These are phyloP conservation scores for Chytridium lagenaria DNA, from an alignment of 371 early-diverging fungal genomes.

Conservation along the genomic window DNA sequence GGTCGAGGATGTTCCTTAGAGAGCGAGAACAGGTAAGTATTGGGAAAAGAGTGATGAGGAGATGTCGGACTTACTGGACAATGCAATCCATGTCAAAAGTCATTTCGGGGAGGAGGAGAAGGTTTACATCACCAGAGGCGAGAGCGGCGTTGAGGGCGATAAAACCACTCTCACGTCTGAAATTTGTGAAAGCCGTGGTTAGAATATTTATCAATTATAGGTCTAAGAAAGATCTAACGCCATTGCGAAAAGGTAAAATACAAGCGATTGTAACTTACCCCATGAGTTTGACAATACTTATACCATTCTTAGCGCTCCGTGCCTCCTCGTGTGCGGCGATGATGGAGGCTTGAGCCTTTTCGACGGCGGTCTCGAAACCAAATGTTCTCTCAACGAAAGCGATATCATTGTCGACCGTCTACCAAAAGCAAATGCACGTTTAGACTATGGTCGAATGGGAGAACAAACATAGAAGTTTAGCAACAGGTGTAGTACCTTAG, in stretches of 20 bases:
- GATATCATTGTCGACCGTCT: conserved; percentile 45
- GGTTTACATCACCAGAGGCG: conserved; percentile 43
- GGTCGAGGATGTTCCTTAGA: conserved; percentile 20
- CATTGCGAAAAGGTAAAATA: too few species aligned
- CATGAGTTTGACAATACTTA: conserved; percentile 50
- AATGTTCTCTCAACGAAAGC: conserved; percentile 42
- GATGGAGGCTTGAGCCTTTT: conserved; percentile 34
- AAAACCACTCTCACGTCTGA: conserved; percentile 41
- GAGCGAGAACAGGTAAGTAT: neutral
- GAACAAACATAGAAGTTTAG: too few species aligned
- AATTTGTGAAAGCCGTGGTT: too few species aligned
- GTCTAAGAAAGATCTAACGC: too few species aligned
- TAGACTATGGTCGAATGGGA: neutral
- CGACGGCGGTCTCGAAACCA: conserved; percentile 48
- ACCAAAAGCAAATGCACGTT: neutral
- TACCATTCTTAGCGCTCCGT: conserved; percentile 34
- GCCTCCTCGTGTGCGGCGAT: conserved; percentile 46
- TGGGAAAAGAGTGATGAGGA: conserved; percentile 1
- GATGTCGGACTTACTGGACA: conserved; percentile 5
- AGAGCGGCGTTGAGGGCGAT: conserved; percentile 45
- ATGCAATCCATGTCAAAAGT: conserved; percentile 34
- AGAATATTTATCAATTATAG: too few species aligned
- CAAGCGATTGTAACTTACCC: too few species aligned
- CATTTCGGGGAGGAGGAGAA: conserved; percentile 44
- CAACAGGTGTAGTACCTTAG: too few species aligned